Base-by-base conservation (phyloP, 371 early-diverging fungal species). In the Quaeritorhiza haematococci region DNA sequence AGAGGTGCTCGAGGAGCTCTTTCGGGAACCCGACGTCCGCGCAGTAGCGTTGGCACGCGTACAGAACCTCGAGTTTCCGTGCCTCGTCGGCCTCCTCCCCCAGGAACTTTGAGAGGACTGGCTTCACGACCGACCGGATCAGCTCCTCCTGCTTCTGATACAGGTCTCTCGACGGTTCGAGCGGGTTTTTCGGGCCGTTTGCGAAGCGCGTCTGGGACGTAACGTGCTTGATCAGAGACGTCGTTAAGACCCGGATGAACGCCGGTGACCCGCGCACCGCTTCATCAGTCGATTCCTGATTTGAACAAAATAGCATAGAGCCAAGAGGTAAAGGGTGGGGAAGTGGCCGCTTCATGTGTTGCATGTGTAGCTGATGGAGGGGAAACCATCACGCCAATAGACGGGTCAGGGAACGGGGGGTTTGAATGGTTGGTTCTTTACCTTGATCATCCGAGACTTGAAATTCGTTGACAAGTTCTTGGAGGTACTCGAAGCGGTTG, bases 1-100 rank as follows among this genome's bases (percentile, higher is more conserved):
- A 71, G 44, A 71, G 33, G 50, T 65, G 63, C 52, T 64, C 65
- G 55, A 71, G 51, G 56, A 65, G 64, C n/a, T n/a, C n/a, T n/a
- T n/a, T n/a, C n/a, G n/a, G n/a, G n/a, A n/a, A n/a, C n/a, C n/a
- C n/a, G n/a, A n/a, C n/a, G n/a, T n/a, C n/a, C n/a, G n/a, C n/a
- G n/a, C n/a, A n/a, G n/a, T n/a, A n/a, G 13, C 38, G 13, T 13
- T 61, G 62, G 35, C 51, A 49, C 0, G 58, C 63, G 24, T 54
- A 48, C 32, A 67, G 30, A 13, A 63, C 47, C 41, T 63, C 61
- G 5, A 63, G 8, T 33, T 62, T 50, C 27, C n/a, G 54, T 30
- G 19, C 43, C 53, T 55, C 28, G 33, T n/a, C 41, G 23, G 28
- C 28, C 2, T 19, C 34, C 17, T 38, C 54, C 15, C 13, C 29